These are phyloP conservation scores for Polyporus arcularius DNA, from an alignment of 768 basidiomycete species.

Conservation along the genomic window DNA sequence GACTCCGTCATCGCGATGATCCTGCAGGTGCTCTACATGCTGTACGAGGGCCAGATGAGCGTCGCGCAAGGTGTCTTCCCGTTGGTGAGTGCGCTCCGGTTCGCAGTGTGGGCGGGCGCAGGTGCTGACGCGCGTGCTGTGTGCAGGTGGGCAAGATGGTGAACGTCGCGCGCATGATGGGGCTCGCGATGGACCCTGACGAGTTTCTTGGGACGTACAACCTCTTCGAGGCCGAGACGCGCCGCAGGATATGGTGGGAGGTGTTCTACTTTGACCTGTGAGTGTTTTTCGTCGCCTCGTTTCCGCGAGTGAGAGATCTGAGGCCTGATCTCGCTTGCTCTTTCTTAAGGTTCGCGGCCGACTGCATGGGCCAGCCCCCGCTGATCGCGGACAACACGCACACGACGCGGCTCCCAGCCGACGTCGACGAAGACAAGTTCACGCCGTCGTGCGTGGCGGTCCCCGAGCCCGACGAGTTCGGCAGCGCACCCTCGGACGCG, in stretches of 20 bases:
- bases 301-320: not conserved
- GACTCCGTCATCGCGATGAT: constrained; percentile 63
- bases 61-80: constrained; percentile 44
- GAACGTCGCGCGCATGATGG: constrained; percentile 63
- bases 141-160: constrained; percentile 68
- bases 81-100: constrained; percentile 36
- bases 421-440: constrained; percentile 58
- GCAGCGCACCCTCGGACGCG: constrained; percentile 32
- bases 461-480: constrained; percentile 35
- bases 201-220: constrained; percentile 48
- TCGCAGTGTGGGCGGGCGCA: not conserved
- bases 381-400: constrained; percentile 57
- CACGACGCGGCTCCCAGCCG: constrained; percentile 55
- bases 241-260: constrained; percentile 76
- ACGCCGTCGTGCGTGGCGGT: constrained; percentile 45
- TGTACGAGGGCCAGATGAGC: constrained; percentile 52
- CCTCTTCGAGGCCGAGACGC: constrained; percentile 52
- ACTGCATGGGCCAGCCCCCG: constrained; percentile 64
- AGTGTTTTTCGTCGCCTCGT: constrained; percentile 30
- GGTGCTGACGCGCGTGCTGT: not conserved
- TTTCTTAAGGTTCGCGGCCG: constrained; percentile 61
- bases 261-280: constrained; percentile 77
- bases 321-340: not conserved
- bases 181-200: constrained; percentile 60
- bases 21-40: constrained; percentile 53